phyloP scores from a whole-genome alignment of 116 monocot species.

The Dioscorea cayenensis region DNA sequence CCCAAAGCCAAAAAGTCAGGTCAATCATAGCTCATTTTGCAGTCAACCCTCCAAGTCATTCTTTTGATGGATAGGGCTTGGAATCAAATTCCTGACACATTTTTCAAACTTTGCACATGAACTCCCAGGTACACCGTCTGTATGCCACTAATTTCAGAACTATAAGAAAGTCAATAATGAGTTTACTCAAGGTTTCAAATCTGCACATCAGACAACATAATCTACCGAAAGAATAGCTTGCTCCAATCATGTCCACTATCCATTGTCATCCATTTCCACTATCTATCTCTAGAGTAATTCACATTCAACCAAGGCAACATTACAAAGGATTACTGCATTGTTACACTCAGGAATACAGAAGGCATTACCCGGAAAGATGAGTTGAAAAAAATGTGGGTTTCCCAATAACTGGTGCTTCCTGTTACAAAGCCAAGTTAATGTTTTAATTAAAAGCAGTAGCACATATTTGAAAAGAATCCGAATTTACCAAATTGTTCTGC shows the following conservation, averaged over 20 bases:
- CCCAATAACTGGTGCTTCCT: conserved; percentile 80
- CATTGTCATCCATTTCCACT: background rate
- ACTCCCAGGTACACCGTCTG: too few relatives aligned
- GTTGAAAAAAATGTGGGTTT: conserved; percentile 58
- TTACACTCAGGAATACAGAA: background rate
- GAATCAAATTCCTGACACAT: too few relatives aligned
- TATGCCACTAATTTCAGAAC: too few relatives aligned
- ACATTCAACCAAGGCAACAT: background rate
- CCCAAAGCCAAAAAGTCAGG: too few relatives aligned
- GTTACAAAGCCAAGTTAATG: conserved; percentile 6
- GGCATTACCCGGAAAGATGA: conserved; percentile 50
- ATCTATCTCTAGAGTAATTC: too few relatives aligned
- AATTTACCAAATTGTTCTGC: background rate
- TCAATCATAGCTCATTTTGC: too few relatives aligned
- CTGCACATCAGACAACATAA: background rate
- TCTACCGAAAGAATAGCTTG: background rate
- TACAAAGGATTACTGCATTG: background rate
- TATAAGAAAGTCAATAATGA: too few relatives aligned
- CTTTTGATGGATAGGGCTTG: too few relatives aligned
- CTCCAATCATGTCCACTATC: background rate
- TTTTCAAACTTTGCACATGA: too few relatives aligned
- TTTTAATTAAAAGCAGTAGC: background rate
- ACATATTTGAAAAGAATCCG: background rate
- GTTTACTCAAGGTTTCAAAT: background rate
- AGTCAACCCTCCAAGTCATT: too few relatives aligned